Evolutionary conservation across 176 grass and related monocot genomes (phyloP).

Genomic region (Carex parvula): DNA sequence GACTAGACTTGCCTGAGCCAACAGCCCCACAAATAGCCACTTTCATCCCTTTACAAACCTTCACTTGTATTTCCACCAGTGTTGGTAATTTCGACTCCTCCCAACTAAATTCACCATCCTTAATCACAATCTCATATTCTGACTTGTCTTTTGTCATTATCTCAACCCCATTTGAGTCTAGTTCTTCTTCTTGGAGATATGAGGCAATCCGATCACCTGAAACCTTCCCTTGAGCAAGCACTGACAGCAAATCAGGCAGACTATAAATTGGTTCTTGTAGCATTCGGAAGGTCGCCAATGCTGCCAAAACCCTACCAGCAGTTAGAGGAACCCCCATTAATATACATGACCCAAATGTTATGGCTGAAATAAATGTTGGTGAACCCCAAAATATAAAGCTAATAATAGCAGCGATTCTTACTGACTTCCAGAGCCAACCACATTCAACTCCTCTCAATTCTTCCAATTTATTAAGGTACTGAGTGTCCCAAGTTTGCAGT

Average conservation of each 20-base stretch:
- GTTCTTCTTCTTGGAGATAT: conserved; percentile 92
- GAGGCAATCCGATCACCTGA: conserved; percentile 75
- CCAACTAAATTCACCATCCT: conserved; percentile 80
- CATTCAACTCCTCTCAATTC: conserved; percentile 55
- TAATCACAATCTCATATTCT: conserved; percentile 58
- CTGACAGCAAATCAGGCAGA: conserved; percentile 90
- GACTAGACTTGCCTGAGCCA: conserved; percentile 89
- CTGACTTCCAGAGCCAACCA: conserved; percentile 72
- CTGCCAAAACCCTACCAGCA: conserved; percentile 86
- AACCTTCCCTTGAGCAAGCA: conserved; percentile 94
- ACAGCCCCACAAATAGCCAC: conserved; percentile 92
- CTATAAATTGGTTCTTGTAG: conserved; percentile 88
- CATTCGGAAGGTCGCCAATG: conserved; percentile 94
- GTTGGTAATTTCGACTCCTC: conserved; percentile 60
- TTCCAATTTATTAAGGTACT: conserved; percentile 85
- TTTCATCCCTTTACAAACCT: conserved; percentile 88
- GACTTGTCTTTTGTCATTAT: conserved; percentile 48
- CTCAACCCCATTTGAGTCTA: conserved; percentile 57
- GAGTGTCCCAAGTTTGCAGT: conserved; percentile 92
- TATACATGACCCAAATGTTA: conserved; percentile 90
- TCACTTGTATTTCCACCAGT: conserved; percentile 60
- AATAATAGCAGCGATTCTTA: conserved; percentile 44
- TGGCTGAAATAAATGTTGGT: conserved; percentile 73
- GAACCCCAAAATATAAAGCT: conserved; percentile 89
- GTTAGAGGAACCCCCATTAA: conserved; percentile 80